A percentile compares a stretch with the other conserved stretches of the same genome.
These are phyloP conservation scores for Aurantiochytrium sp. DNA, from an alignment of 108 stramenopile genomes.

Conservation along the genomic window DNA sequence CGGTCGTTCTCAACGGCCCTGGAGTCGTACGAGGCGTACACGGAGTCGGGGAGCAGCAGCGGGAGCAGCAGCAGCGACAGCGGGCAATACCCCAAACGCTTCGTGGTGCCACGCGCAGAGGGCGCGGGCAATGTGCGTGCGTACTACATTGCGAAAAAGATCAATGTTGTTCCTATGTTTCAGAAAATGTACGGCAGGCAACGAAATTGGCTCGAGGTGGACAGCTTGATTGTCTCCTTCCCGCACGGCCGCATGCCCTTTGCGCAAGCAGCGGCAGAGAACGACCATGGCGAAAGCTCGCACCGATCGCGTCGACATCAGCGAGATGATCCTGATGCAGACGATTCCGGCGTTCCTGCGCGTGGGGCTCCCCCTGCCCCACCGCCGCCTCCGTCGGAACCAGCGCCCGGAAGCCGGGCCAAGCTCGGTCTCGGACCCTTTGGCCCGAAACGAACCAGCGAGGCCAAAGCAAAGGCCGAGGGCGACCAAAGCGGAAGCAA, in stretches of 20 bases:
- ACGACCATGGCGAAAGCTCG: not conserved
- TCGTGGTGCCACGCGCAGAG: not conserved
- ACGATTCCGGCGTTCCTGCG: not conserved
- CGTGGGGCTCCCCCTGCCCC: not conserved
- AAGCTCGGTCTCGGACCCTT: not conserved
- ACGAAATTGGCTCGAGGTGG: slow-evolving; percentile 56
- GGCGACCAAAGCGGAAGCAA: not conserved
- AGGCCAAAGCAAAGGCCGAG: not conserved
- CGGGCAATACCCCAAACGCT: not conserved
- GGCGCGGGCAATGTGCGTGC: not conserved
- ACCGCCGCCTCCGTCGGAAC: not conserved
- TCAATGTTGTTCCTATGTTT: slow-evolving; percentile 13
- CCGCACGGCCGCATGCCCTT: slow-evolving; percentile 30
- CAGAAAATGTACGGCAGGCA: slow-evolving; percentile 14
- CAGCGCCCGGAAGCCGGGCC: not conserved
- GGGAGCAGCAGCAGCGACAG: not conserved
- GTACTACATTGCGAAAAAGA: slow-evolving; percentile 12
- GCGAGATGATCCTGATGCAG: too few species aligned
- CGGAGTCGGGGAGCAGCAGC: not conserved
- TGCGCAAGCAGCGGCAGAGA: slow-evolving; percentile 20
- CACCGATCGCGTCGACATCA: too few species aligned
- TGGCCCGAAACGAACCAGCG: not conserved
- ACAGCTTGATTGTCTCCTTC: slow-evolving; percentile 54
- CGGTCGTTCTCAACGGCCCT: not conserved
- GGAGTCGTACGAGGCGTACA: not conserved